Percentiles rank a stretch among this genome's conserved stretches.
phyloP scores from a whole-genome alignment of 306 rosid genomes.

The Pyrus pyrifolia region DNA sequence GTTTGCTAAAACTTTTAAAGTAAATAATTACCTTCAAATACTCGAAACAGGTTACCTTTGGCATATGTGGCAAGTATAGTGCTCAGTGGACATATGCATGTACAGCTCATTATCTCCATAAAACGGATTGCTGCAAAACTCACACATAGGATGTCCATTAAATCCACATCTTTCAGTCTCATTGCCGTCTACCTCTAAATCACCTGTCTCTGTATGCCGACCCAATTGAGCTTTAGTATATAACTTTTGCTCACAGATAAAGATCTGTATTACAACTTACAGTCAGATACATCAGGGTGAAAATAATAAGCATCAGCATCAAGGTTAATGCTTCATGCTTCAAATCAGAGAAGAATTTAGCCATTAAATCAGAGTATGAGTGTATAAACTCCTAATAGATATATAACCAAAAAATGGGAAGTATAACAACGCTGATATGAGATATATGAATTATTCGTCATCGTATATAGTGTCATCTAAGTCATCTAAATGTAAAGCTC shows the following conservation, averaged over 20 bases:
- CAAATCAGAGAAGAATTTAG: neutral
- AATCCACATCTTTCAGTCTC: constrained; percentile 98
- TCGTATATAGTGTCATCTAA: neutral
- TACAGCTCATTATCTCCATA: constrained; percentile 89
- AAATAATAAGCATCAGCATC: neutral
- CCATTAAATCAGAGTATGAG: neutral
- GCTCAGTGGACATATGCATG: constrained; percentile 86
- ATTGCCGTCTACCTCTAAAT: constrained; percentile 91
- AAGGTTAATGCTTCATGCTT: neutral
- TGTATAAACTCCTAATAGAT: neutral
- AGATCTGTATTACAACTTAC: constrained; percentile 38
- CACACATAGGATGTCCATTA: constrained; percentile 92
- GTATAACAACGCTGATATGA: neutral
- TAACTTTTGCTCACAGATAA: constrained; percentile 91
- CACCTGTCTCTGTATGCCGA: constrained; percentile 74
- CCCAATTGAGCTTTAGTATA: constrained; percentile 76
- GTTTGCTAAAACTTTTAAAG: neutral
- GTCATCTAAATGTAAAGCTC: neutral
- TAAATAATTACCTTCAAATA: neutral
- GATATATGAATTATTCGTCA: neutral
- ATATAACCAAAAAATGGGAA: neutral
- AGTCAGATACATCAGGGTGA: neutral
- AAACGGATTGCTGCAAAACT: constrained; percentile 73
- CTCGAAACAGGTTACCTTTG: constrained; percentile 52
- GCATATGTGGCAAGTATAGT: constrained; percentile 90